Base-by-base conservation (phyloP, 2,329 filamentous ascomycete species). In the Xylariaceae sp. region DNA sequence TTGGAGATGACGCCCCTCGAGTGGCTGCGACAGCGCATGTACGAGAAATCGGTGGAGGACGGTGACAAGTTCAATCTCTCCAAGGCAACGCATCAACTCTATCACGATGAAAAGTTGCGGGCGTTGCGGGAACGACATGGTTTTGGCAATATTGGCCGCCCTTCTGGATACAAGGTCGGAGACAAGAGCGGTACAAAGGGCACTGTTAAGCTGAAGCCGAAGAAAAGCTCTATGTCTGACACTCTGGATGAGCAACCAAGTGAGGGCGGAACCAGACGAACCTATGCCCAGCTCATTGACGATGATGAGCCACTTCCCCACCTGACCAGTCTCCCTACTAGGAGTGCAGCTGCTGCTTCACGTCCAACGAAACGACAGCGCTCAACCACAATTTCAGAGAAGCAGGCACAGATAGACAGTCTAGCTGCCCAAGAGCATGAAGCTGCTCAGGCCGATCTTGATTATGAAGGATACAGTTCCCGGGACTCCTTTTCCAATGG, bases 1-100 rank as follows among this genome's bases (percentile, higher is more conserved):
- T 74, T 84, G 4, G 78, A 81, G 44, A 72, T 84, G 17, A 76
- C 75, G 2, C 81, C 82, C 0, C 69, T 82, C 2, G 76, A 84
- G 30, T 85, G 82, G 82, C 72, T 85, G 56, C 79, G 82, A 3
- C 81, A 84, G 42, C 79, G 82, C 10, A 74, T 85, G 53, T 74
- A 80, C 61, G 81, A 85, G 68, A 70, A 84, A 11, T 74, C 76
- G 44, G 58, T 57, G 7, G 72, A 72, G 15, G 71, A 78, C 45
- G 79, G 80, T 0, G 66, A 77, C 2, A 73, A 73, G 13, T 85
- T 85, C 65, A 82, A 77, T 66, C 70, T 84, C 17, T 76, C 77
- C 50, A 77, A 76, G 65, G 79, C 76, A 1, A 76, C 81, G 1
- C 78, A 82, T 55, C 77, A 82, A 64, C 76, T 85, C 17, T 85